phyloP scores from a whole-genome alignment of 495 filamentous ascomycete species.

The Lepraria neglecta region DNA sequence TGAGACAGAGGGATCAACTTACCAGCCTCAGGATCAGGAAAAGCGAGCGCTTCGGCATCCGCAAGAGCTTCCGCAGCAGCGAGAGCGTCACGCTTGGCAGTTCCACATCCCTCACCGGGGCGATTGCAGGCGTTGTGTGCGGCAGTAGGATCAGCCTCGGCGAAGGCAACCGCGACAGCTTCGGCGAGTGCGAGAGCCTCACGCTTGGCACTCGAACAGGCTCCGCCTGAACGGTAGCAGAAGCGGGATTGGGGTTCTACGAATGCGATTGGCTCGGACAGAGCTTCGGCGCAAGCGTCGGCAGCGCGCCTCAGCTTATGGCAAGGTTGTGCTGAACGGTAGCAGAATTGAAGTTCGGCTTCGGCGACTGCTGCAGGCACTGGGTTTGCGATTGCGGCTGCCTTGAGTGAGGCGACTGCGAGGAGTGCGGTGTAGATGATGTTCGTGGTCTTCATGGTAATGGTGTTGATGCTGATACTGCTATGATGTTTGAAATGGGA shows the following conservation, averaged over 20 bases:
- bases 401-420: constrained; percentile 36
- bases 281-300: constrained; percentile 31
- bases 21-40: constrained; percentile 3
- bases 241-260: constrained; percentile 21
- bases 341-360: constrained; percentile 23
- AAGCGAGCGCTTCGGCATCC: constrained; percentile 7
- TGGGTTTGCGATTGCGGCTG: constrained; percentile 26
- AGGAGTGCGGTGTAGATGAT: constrained; percentile 36
- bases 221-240: constrained; percentile 21
- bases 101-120: constrained; percentile 42
- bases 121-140: constrained; percentile 28
- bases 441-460: constrained; percentile 46
- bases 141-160: constrained; percentile 6
- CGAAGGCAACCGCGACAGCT: constrained; percentile 32
- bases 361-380: background rate
- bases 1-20: background rate
- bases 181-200: constrained; percentile 36
- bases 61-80: constrained; percentile 28
- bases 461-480: constrained; percentile 8
- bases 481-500: background rate
- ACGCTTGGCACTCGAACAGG: constrained; percentile 28
- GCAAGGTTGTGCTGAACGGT: constrained; percentile 40
- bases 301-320: constrained; percentile 44
- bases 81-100: constrained; percentile 41
- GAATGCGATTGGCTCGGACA: constrained; percentile 38